phyloP scores from a whole-genome alignment of 129 eudicot species.

The Centella asiatica region DNA sequence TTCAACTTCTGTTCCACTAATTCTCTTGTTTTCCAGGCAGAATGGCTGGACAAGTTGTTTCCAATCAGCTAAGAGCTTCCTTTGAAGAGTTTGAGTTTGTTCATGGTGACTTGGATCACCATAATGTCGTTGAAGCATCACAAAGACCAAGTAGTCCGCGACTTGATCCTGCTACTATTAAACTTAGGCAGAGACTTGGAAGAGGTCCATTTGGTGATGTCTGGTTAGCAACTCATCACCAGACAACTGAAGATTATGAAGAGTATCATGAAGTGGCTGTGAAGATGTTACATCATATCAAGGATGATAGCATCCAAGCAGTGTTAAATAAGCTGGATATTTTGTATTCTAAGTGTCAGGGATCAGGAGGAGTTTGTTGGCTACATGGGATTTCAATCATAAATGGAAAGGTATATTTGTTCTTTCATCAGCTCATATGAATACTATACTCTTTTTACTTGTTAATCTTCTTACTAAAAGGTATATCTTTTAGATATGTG shows the following conservation, averaged over 20 bases:
- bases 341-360: slow-evolving; percentile 46
- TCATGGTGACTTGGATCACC: slow-evolving; percentile 53
- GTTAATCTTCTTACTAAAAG: slow-evolving; percentile 6
- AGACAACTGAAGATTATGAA: slow-evolving; percentile 52
- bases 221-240: slow-evolving; percentile 88
- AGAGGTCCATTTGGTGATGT: slow-evolving; percentile 92
- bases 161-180: slow-evolving; percentile 68
- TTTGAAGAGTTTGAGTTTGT: slow-evolving; percentile 30
- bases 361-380: slow-evolving; percentile 54
- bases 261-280: slow-evolving; percentile 86
- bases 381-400: slow-evolving; percentile 64
- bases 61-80: background rate
- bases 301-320: slow-evolving; percentile 53
- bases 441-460: background rate
- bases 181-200: slow-evolving; percentile 81
- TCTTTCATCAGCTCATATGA: background rate
- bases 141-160: slow-evolving; percentile 44
- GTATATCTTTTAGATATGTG: slow-evolving; percentile 49
- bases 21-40: background rate
- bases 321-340: slow-evolving; percentile 50
- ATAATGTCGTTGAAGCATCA: slow-evolving; percentile 32
- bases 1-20: too few relatives aligned
- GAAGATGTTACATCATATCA: slow-evolving; percentile 68
- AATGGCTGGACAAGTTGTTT: slow-evolving; percentile 5
- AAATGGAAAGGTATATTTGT: slow-evolving; percentile 54